Base-by-base conservation (phyloP, 495 filamentous ascomycete species). In the Acidomyces sp. region DNA sequence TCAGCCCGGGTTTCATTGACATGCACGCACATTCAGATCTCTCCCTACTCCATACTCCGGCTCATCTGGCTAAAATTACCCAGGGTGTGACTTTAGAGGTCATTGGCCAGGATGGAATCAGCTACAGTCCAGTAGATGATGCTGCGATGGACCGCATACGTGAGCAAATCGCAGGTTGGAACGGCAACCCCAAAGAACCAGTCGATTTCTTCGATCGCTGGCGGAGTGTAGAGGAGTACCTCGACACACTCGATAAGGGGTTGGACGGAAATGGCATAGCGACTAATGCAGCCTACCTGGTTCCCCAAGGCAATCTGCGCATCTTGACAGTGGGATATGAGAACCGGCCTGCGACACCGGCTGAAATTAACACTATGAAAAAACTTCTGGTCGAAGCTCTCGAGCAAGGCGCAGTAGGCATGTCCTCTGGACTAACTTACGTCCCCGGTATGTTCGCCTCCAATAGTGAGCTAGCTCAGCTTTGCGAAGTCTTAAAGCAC, bases 1-100 rank as follows among this genome's bases (percentile, higher is more conserved):
- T 47, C 12, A 30, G 37, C 22, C 44, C 44, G 9, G 44, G 44
- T 19, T 47, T 47, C 30, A 47, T 47, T n/a, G 44, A 47, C 31
- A 47, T 47, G 44, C 44, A 47, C 38, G 44, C 44, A 10, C 44
- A 47, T 23, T 41, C 37, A 3, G 44, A 47, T 18, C 31, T 47
- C 2, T 34, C 36, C 15, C 38, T 47, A 1, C 38, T 47, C 3
- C 44, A 47, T 21, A 47, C 44, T 5, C 44, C 37, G 3, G 23
- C 20, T 1, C 44, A 47, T 25, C 37, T 35, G 19, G 44, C 44
- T 6, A 47, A 47, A 21, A 47, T 47, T 25, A 47, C 44, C 1
- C 44, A 47, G 35, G 44, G 44, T 4, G 26, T 30, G 3, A 47
- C 44, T 1, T 35, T 33, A 3, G 44, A 47, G 29, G 37, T 47